Percentiles rank a stretch among this genome's conserved stretches.
Conservation (phyloP, 2,329 filamentous ascomycete species). For the Colletotrichum incanum region DNA sequence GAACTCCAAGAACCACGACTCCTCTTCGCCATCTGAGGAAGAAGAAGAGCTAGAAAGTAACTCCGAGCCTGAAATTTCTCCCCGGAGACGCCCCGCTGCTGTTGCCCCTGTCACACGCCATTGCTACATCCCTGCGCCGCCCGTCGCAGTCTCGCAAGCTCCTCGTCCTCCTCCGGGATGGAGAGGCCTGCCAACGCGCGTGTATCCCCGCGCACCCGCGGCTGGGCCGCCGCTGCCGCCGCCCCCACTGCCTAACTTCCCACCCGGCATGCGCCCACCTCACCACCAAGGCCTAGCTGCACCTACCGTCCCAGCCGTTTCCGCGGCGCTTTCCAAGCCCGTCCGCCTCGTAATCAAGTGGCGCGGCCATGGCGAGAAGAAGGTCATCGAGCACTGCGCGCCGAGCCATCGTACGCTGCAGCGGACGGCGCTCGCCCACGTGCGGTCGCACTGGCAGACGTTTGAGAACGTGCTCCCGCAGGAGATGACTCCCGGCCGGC, state of each 20-base stretch:
- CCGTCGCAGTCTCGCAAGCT: conserved; percentile 14
- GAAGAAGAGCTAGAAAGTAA: conserved; percentile 2
- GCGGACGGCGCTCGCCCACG: conserved; percentile 42
- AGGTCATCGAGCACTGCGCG: conserved; percentile 49
- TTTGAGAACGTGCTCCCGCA: conserved; percentile 37
- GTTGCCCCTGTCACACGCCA: conserved; percentile 3
- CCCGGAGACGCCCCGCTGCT: conserved; percentile 45
- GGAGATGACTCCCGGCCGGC: conserved; percentile 34
- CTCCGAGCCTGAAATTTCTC: conserved; percentile 44
- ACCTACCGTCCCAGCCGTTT: conserved; percentile 16
- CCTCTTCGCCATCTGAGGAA: conserved; percentile 7
- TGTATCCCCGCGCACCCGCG: conserved; percentile 39
- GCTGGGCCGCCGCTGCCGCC: conserved; percentile 9
- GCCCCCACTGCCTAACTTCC: conserved; percentile 12
- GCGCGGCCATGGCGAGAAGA: conserved; percentile 49
- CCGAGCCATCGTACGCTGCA: conserved; percentile 31
- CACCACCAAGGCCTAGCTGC: not conserved
- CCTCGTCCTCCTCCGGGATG: conserved; percentile 33
- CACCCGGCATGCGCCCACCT: conserved; percentile 24
- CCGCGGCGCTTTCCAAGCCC: conserved; percentile 40
- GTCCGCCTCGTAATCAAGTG: conserved; percentile 50
- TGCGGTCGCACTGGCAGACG: conserved; percentile 38
- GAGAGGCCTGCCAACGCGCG: conserved; percentile 28
- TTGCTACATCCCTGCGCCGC: conserved; percentile 46
- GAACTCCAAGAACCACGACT: conserved; percentile 12